phyloP scores from a whole-genome alignment of 2,329 filamentous ascomycete species.

The Plenodomus tracheiphilus region DNA sequence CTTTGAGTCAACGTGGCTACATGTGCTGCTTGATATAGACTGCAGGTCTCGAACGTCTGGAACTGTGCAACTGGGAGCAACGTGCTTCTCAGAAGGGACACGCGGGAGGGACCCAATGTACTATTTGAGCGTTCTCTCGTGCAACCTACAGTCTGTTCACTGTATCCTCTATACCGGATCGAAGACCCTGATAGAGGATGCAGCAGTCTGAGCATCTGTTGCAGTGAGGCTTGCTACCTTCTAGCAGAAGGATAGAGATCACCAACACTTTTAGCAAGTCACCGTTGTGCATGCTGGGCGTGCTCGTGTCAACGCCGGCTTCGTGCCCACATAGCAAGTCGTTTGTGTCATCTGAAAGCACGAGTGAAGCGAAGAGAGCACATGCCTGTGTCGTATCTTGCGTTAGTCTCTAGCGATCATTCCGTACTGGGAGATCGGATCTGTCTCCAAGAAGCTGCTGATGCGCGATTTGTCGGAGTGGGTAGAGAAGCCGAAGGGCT shows the following conservation, averaged over 20 bases:
- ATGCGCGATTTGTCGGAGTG: neutral
- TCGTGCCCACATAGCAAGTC: neutral
- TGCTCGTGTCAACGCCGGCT: neutral
- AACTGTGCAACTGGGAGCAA: neutral
- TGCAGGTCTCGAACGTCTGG: neutral
- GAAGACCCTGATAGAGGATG: neutral
- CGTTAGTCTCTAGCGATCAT: neutral
- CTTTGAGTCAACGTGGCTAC: neutral
- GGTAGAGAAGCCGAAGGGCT: neutral
- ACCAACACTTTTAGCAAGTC: neutral
- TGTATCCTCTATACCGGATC: neutral
- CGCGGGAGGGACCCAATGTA: neutral
- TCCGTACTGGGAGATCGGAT: neutral
- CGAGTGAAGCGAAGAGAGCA: neutral
- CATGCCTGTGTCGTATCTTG: neutral
- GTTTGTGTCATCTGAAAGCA: neutral
- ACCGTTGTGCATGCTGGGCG: neutral
- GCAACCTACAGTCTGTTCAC: neutral
- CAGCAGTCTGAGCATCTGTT: neutral
- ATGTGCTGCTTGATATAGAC: neutral
- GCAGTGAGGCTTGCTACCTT: neutral
- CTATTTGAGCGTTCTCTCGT: neutral
- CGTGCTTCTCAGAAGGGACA: neutral
- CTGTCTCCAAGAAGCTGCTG: neutral
- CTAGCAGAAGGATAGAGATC: neutral